A percentile compares a stretch with the other conserved stretches of the same genome.
Conservation (phyloP, 2,329 filamentous ascomycete species). For the Drechslerella coelobrocha region DNA sequence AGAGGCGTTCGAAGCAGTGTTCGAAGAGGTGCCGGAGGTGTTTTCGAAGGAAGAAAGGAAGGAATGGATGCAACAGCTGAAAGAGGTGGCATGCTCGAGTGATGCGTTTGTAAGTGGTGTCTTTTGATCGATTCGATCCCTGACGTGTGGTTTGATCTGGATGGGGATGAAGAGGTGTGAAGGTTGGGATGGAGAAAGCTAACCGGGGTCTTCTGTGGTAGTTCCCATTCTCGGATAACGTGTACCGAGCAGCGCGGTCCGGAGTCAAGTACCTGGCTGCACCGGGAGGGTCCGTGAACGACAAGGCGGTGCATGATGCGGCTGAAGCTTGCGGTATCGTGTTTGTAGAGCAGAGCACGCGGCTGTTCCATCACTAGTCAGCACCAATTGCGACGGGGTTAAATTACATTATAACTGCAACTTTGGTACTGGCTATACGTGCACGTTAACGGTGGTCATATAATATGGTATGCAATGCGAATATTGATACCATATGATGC, state of each 20-base stretch:
- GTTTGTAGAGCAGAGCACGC: constrained; percentile 92
- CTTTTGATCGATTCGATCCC: constrained; percentile 1
- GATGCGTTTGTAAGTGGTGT: constrained; percentile 85
- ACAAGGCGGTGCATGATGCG: constrained; percentile 80
- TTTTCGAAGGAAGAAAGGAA: constrained; percentile 86
- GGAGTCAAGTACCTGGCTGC: constrained; percentile 96
- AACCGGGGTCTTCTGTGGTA: constrained; percentile 57
- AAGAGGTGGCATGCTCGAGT: constrained; percentile 83
- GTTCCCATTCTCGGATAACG: constrained; percentile 99
- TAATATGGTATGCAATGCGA: too few species aligned
- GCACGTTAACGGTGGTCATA: neutral
- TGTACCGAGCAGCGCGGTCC: constrained; percentile 86
- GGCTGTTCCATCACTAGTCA: constrained; percentile 89
- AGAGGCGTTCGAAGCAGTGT: constrained; percentile 84
- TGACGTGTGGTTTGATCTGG: constrained; percentile 3
- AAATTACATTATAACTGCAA: neutral
- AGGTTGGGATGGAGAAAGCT: constrained; percentile 18
- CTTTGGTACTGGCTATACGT: neutral
- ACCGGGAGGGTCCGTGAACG: constrained; percentile 87
- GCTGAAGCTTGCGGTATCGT: constrained; percentile 90
- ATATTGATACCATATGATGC: too few species aligned
- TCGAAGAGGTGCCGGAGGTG: constrained; percentile 82
- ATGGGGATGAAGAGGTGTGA: constrained; percentile 18
- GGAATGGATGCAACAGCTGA: constrained; percentile 82
- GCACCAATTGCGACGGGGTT: too few species aligned